Base-by-base conservation (phyloP, 805 yeast species). In the Hanseniaspora thailandica region DNA sequence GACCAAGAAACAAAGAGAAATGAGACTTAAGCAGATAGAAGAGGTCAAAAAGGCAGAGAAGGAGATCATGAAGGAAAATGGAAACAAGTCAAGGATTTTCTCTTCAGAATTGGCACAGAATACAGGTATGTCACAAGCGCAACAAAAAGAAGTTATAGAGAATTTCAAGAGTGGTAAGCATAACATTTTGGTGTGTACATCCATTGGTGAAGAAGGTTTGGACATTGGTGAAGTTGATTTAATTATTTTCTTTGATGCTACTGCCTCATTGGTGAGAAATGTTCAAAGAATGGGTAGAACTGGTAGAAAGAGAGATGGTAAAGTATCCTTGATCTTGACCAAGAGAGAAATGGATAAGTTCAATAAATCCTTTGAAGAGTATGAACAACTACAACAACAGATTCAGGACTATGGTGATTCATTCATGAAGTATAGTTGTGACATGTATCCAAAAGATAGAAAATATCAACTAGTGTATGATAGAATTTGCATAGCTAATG, bases 231-330 rank as follows among this genome's bases (percentile, higher is more conserved):
- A 94, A 64, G 99, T 93, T 51, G 98, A 93, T 66, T 65, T 93
- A 60, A 90, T 93, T 59, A 75, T 93, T 7, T 89, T 96, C 63
- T 93, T 80, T 67, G 98, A 93, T 62, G 86, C 96, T 0, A 88
- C 97, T 0, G 75, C 88, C 28, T 86, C 96, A 44, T 97, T 97
- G 0, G 90, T 93, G 55, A 86, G 94, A 55, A 88, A 85, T 60
- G 76, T 93, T 39, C 99, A 93, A 65, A 71, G 99, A 60, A 87
- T 93, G 94, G 99, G 99, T 26, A 79, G 99, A 69, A 93, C 99
- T 0, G 99, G 98, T 19, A 81, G 99, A 68, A 86, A 87, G 63
- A 72, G 96, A 60, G 87, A 85, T 60, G 99, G 99, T 39, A 77
- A 76, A 55, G 85, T 93, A 1, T 69, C 86, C 4, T 67, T 89